These are phyloP conservation scores for Hyaloscypha variabilis DNA, from an alignment of 495 filamentous ascomycete genomes.

Conservation along the genomic window DNA sequence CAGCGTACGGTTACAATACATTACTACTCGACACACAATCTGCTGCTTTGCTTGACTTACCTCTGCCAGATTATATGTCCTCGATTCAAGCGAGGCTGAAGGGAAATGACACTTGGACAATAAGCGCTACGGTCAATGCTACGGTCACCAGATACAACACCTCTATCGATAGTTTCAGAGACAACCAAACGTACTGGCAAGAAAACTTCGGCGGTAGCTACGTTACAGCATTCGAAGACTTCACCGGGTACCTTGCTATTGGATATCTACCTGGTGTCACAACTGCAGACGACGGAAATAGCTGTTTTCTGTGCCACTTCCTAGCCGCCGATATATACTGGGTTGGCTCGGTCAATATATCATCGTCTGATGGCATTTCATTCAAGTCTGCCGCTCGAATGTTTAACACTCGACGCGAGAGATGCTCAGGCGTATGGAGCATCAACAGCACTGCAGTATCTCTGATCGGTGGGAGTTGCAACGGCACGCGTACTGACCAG, in stretches of 20 bases:
- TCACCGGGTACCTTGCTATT: background rate
- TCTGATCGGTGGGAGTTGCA: background rate
- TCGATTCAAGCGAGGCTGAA: slow-evolving; percentile 2
- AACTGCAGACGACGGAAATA: background rate
- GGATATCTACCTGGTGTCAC: background rate
- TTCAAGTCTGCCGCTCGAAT: slow-evolving; percentile 5
- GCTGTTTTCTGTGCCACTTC: slow-evolving; percentile 4
- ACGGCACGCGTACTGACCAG: background rate
- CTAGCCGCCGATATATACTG: background rate
- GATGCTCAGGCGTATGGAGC: slow-evolving; percentile 7
- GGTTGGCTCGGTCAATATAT: background rate
- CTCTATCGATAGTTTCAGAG: slow-evolving; percentile 4
- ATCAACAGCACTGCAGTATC: slow-evolving; percentile 2
- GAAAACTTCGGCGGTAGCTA: background rate
- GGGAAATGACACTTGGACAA: background rate
- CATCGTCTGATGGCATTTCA: background rate
- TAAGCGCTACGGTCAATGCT: slow-evolving; percentile 2
- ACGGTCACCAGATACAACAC: slow-evolving; percentile 1
- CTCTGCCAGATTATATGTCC: slow-evolving; percentile 2
- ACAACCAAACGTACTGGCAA: background rate
- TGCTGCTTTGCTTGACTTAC: slow-evolving; percentile 6
- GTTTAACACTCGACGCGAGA: slow-evolving; percentile 1
- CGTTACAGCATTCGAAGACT: background rate
- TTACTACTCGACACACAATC: background rate
- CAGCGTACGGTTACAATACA: slow-evolving; percentile 1